A percentile compares a stretch with the other conserved stretches of the same genome.
Conservation (phyloP, 352 stramenopile species). For the Pilasporangium apinafurcum region DNA sequence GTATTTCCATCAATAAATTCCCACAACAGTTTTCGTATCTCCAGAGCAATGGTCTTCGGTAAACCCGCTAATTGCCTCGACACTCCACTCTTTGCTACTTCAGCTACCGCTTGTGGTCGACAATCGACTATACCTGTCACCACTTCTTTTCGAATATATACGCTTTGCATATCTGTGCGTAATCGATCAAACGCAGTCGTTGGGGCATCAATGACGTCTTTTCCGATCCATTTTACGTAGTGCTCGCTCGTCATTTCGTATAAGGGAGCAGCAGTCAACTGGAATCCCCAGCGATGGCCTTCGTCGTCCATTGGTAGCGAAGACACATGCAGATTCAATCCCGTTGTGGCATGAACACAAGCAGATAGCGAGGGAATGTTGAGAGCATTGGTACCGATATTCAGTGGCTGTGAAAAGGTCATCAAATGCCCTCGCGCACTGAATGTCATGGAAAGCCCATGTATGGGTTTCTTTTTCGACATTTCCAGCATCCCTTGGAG, state of each 20-base stretch:
- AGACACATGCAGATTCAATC: slow-evolving; percentile 23
- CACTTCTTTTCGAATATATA: slow-evolving; percentile 43
- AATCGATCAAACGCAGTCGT: slow-evolving; percentile 34
- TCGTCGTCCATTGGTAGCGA: slow-evolving; percentile 48
- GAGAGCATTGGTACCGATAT: slow-evolving; percentile 34
- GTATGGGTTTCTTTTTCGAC: slow-evolving; percentile 18
- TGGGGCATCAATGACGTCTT: slow-evolving; percentile 13
- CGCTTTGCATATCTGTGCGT: slow-evolving; percentile 47
- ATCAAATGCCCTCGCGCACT: slow-evolving; percentile 39
- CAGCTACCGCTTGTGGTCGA: background rate
- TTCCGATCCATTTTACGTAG: slow-evolving; percentile 54
- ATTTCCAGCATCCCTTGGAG: slow-evolving; percentile 48
- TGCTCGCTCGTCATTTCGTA: slow-evolving; percentile 49
- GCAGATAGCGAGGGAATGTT: slow-evolving; percentile 10
- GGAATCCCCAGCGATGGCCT: slow-evolving; percentile 45
- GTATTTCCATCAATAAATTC: slow-evolving; percentile 30
- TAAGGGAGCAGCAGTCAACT: slow-evolving; percentile 28
- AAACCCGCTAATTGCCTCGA: slow-evolving; percentile 3
- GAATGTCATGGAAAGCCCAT: slow-evolving; percentile 37
- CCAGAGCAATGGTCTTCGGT: slow-evolving; percentile 13
- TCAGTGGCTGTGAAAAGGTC: slow-evolving; percentile 51
- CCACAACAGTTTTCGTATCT: slow-evolving; percentile 46
- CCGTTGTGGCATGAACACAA: slow-evolving; percentile 17
- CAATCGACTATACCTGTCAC: slow-evolving; percentile 23
- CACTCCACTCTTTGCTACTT: background rate